These are phyloP conservation scores for Lindgomyces ingoldianus DNA, from an alignment of 495 filamentous ascomycete species.

Conservation along the genomic window DNA sequence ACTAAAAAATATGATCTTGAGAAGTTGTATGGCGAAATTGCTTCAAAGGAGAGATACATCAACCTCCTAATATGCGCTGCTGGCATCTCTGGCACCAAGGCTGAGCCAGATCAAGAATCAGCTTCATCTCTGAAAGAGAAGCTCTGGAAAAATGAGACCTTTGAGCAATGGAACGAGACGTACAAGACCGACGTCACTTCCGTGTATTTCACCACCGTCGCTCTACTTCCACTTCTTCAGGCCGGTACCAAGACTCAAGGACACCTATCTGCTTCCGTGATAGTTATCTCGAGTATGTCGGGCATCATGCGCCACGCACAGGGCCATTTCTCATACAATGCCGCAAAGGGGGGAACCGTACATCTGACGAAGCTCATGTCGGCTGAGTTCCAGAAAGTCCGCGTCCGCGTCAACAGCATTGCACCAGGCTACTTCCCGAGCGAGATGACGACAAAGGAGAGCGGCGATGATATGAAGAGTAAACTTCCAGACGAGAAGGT, in stretches of 20 bases:
- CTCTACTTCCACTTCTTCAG: slow-evolving; percentile 48
- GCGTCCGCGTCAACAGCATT: slow-evolving; percentile 52
- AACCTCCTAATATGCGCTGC: slow-evolving; percentile 45
- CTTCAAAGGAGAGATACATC: slow-evolving; percentile 46
- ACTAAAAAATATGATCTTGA: slow-evolving; percentile 47
- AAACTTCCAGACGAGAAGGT: slow-evolving; percentile 52
- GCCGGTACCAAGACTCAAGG: slow-evolving; percentile 43
- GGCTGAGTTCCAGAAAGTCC: slow-evolving; percentile 50
- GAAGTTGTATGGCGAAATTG: slow-evolving; percentile 40
- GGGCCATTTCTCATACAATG: slow-evolving; percentile 50
- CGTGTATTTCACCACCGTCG: slow-evolving; percentile 51
- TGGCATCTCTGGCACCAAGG: slow-evolving; percentile 46
- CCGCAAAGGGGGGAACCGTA: slow-evolving; percentile 48
- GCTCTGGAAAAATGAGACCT: slow-evolving; percentile 48
- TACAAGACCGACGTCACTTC: slow-evolving; percentile 47
- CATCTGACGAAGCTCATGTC: slow-evolving; percentile 52
- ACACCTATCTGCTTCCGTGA: slow-evolving; percentile 47
- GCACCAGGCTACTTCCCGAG: slow-evolving; percentile 60
- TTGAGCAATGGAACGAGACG: slow-evolving; percentile 46
- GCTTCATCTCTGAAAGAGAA: slow-evolving; percentile 44
- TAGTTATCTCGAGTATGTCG: slow-evolving; percentile 49
- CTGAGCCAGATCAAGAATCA: slow-evolving; percentile 39
- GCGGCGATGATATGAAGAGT: slow-evolving; percentile 57
- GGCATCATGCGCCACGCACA: slow-evolving; percentile 49
- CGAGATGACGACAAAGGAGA: slow-evolving; percentile 63